These are phyloP conservation scores for Dioscorea zingiberensis DNA, from an alignment of 106 monocot genomes.

Conservation along the genomic window DNA sequence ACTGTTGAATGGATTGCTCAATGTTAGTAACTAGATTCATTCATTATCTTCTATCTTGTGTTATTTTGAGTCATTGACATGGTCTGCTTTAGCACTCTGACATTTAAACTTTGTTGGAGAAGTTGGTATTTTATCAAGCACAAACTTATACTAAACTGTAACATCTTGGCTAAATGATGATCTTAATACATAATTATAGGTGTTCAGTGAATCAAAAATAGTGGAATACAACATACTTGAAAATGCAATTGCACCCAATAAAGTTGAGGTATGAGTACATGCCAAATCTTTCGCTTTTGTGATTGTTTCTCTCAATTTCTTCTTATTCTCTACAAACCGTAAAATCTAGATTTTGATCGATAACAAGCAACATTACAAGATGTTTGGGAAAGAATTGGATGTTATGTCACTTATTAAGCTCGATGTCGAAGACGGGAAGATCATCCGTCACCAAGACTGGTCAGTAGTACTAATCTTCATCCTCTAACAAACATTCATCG, in stretches of 20 bases:
- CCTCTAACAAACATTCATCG: too few species aligned
- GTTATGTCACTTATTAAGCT: conserved; percentile 50
- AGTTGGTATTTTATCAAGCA: too few species aligned
- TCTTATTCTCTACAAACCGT: not conserved
- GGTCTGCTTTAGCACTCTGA: too few species aligned
- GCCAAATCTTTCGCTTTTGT: not conserved
- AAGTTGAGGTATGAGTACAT: conserved; percentile 37
- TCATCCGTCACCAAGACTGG: conserved; percentile 64
- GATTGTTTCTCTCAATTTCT: too few species aligned
- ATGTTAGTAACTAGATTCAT: too few species aligned
- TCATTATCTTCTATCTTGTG: too few species aligned
- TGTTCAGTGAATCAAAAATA: conserved; percentile 67
- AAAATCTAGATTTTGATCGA: conserved; percentile 58
- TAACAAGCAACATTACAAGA: conserved; percentile 76
- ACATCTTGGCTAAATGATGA: too few species aligned
- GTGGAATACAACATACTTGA: conserved; percentile 61
- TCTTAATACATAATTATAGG: conserved; percentile 15
- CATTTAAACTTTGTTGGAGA: too few species aligned
- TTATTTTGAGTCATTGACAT: too few species aligned
- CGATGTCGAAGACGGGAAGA: conserved; percentile 40
- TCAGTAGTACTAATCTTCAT: conserved; percentile 1
- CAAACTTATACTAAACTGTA: too few species aligned
- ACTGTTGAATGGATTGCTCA: too few species aligned
- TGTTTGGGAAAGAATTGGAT: conserved; percentile 43
- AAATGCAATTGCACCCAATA: conserved; percentile 38